Base-by-base conservation (phyloP, 1,284 basidiomycete genomes). In the Porodaedalea pini region DNA sequence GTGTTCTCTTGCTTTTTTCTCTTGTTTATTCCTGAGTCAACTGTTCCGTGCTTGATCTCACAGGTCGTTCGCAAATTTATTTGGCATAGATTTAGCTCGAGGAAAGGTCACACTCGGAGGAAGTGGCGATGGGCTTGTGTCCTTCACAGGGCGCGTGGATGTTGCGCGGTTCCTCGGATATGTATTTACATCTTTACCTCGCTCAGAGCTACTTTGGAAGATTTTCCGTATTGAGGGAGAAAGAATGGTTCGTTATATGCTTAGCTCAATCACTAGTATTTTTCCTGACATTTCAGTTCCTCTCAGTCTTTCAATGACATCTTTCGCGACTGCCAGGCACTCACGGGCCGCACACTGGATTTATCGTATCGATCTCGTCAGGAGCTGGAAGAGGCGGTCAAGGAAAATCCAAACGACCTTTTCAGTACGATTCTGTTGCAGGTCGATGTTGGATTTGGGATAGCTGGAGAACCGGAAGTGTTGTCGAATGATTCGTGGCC, bases 171-270 rank as follows among this genome's bases (percentile, higher is more conserved):
- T 70, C 54, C 47, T 73, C 8, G 73, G 67, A 8, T 63, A 77
- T 51, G 63, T 70, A 44, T 66, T 77, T 32, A 69, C 70, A n/a
- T 62, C 68, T 6, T 56, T 71, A 6, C 66, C 71, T 1, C 23
- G 52, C 0, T 60, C 64, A 21, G 63, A 69, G 23, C 62, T 76
- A 19, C 63, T 70, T 6, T 58, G 69, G 56, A 60, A 58, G 3
- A 66, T 63, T 2, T 68, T 77, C 63, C 69, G 69, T 31, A 67
- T 77, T 23, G 66, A 78, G 60, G 75, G 75, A 8, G 69, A 74
- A 49, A 72, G 70, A 13, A 64, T 36, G 4, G 61, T 60, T 10
- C 36, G 13, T 27, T 29, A 29, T 19, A 11, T 10, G 19, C 19
- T 23, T 11, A 32, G n/a, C n/a, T n/a, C n/a, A n/a, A n/a, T n/a